Evolutionary conservation across 1,284 basidiomycete genomes (phyloP).

Genomic region (Cystobasidium pallidum): DNA sequence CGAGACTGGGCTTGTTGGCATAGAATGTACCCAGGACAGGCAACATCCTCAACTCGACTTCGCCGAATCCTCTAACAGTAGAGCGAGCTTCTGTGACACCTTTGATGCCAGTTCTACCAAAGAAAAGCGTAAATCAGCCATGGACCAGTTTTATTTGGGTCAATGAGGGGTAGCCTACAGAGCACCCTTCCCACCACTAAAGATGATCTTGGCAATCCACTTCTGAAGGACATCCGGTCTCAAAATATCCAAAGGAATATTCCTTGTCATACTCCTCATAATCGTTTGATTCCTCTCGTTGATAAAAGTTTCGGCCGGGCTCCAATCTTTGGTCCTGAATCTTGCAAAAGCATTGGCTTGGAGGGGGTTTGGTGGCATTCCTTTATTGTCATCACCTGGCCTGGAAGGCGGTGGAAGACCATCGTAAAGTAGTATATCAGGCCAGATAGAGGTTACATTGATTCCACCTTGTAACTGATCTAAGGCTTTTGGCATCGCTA

Average conservation of each 20-base stretch:
- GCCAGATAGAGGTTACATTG: constrained; percentile 49
- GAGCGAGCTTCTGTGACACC: constrained; percentile 37
- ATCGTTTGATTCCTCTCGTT: constrained; percentile 30
- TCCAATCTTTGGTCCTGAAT: constrained; percentile 45
- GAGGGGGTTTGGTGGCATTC: constrained; percentile 47
- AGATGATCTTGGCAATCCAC: constrained; percentile 43
- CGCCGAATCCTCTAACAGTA: constrained; percentile 36
- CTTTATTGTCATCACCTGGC: constrained; percentile 41
- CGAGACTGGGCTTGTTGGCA: constrained; percentile 36
- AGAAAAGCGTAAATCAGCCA: neutral
- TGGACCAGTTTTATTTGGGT: neutral
- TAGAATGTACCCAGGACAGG: constrained; percentile 36
- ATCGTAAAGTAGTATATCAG: constrained; percentile 52
- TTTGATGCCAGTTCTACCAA: constrained; percentile 29
- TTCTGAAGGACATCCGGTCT: constrained; percentile 31
- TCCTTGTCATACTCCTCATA: constrained; percentile 19
- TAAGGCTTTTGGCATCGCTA: constrained; percentile 47
- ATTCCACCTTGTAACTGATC: constrained; percentile 44
- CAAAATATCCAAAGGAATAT: constrained; percentile 41
- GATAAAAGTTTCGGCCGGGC: constrained; percentile 44
- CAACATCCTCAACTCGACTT: constrained; percentile 33
- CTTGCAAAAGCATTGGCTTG: constrained; percentile 51
- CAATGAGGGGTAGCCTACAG: neutral
- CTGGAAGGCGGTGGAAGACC: constrained; percentile 43
- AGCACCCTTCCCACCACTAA: constrained; percentile 39